These are phyloP conservation scores for Neurospora sublineolata DNA, from an alignment of 495 filamentous ascomycete species.

Conservation along the genomic window DNA sequence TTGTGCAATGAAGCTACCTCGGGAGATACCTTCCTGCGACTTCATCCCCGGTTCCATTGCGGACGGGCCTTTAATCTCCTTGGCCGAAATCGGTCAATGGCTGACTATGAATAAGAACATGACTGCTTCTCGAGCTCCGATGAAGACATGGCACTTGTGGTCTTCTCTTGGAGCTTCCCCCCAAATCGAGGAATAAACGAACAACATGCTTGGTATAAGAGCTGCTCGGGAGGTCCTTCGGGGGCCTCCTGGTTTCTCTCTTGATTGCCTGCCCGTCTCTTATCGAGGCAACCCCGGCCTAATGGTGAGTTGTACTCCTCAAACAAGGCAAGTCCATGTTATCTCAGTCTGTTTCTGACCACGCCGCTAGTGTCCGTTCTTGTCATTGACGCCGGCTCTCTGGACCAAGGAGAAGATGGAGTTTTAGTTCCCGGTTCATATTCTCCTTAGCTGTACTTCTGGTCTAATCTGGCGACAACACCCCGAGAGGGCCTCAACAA, in stretches of 20 bases:
- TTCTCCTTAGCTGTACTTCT: constrained; percentile 19
- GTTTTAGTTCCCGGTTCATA: constrained; percentile 18
- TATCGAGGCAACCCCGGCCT: constrained; percentile 3
- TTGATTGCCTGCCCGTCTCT: background rate
- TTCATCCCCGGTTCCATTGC: background rate
- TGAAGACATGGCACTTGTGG: background rate
- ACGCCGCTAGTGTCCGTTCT: constrained; percentile 23
- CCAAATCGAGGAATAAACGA: background rate
- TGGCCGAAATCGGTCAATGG: background rate
- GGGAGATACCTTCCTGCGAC: background rate
- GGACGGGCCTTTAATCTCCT: background rate
- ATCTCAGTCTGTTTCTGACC: constrained; percentile 11
- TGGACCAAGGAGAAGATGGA: constrained; percentile 18
- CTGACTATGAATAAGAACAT: background rate
- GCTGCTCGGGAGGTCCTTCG: background rate
- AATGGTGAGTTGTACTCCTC: constrained; percentile 21
- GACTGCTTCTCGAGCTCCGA: background rate
- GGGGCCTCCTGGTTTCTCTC: background rate
- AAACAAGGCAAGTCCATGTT: constrained; percentile 5
- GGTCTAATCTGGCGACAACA: constrained; percentile 13
- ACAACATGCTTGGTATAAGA: background rate
- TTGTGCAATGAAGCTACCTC: background rate
- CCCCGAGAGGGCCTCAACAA: constrained; percentile 17
- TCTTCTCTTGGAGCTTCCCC: background rate
- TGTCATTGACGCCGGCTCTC: constrained; percentile 32